These are phyloP conservation scores for Claviceps fusiformis DNA, from an alignment of 2,329 filamentous ascomycete genomes.

Conservation along the genomic window DNA sequence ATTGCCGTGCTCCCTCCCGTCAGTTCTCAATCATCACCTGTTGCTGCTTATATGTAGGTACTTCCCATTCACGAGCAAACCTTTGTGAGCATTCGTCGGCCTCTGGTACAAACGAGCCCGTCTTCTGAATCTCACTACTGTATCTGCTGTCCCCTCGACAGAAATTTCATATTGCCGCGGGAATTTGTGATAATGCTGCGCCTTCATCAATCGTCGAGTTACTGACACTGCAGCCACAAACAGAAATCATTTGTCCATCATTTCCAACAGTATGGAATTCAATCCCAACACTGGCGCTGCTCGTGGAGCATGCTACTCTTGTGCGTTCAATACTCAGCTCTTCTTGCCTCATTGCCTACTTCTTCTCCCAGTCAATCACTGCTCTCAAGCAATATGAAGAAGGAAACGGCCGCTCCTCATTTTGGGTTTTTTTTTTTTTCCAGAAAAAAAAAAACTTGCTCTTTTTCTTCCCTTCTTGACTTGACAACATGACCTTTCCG, in stretches of 20 bases:
- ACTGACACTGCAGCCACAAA: background rate
- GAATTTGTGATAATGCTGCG: background rate
- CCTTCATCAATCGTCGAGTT: background rate
- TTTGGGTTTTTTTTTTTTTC: background rate
- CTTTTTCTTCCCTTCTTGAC: background rate
- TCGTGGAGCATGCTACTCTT: constrained; percentile 38
- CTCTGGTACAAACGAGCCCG: background rate
- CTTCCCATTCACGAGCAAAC: background rate
- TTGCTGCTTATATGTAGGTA: background rate
- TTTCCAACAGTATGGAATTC: constrained; percentile 24
- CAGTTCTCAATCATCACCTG: background rate
- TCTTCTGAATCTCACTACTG: background rate
- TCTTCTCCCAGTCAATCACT: background rate
- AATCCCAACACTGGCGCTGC: constrained; percentile 5
- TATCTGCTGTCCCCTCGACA: background rate
- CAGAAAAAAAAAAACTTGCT: too few species aligned
- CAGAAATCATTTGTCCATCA: background rate
- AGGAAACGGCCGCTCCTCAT: background rate
- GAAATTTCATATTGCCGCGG: background rate
- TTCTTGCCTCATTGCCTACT: background rate
- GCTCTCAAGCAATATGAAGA: background rate
- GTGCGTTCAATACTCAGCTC: constrained; percentile 23
- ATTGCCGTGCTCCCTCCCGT: background rate
- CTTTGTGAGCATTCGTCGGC: background rate
- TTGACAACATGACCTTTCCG: background rate